phyloP scores from a whole-genome alignment of 2,329 filamentous ascomycete species.

The Colletotrichum cuscutae region DNA sequence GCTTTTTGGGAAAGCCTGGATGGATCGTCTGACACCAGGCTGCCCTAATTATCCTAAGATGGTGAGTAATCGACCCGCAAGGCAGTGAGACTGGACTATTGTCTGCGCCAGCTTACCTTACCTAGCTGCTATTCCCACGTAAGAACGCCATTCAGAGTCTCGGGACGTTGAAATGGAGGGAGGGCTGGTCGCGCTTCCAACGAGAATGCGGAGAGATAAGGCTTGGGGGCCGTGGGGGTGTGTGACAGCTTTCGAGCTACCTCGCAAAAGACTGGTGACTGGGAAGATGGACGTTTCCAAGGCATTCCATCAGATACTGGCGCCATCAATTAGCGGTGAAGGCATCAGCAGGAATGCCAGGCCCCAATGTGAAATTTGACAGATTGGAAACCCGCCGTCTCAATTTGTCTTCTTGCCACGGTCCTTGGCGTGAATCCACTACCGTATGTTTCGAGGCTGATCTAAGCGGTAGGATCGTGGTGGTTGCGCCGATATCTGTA shows the following conservation, averaged over 20 bases:
- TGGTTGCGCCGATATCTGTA: background rate
- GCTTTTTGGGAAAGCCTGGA: background rate
- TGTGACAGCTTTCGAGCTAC: too few relatives aligned
- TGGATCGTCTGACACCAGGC: conserved; percentile 21
- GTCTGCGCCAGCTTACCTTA: conserved; percentile 4
- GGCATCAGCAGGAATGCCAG: background rate
- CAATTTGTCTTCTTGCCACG: too few relatives aligned
- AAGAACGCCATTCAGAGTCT: conserved; percentile 9
- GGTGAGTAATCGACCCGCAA: conserved; percentile 7
- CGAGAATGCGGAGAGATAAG: background rate
- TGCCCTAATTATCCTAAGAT: background rate
- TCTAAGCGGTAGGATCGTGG: background rate
- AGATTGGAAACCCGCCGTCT: background rate
- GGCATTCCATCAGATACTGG: background rate
- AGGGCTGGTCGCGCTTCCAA: background rate
- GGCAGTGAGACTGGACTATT: background rate
- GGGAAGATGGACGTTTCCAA: too few relatives aligned
- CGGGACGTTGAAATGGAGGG: background rate
- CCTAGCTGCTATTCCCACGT: conserved; percentile 6
- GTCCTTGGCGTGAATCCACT: background rate
- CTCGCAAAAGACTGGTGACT: too few relatives aligned
- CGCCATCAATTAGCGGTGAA: background rate
- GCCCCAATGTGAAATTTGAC: background rate
- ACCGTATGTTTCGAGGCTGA: background rate
- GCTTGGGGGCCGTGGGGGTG: too few relatives aligned